Percentiles rank a stretch among this genome's conserved stretches.
phyloP scores from a whole-genome alignment of 495 filamentous ascomycete species.

The Choiromyces venosus region DNA sequence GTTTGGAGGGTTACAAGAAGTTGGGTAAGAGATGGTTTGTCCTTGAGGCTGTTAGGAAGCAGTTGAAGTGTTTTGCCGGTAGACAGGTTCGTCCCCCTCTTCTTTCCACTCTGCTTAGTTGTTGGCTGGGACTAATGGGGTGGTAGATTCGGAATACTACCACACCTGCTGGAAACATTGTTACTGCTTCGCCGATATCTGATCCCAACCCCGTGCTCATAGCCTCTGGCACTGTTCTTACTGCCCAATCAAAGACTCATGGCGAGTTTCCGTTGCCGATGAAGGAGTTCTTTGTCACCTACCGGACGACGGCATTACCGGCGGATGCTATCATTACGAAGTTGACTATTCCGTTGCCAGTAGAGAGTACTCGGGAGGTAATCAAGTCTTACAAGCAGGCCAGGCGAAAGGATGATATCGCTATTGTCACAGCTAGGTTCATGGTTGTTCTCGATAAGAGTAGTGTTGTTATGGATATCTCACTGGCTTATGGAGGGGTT shows the following conservation, averaged over 20 bases:
- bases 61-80: constrained; percentile 46
- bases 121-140: neutral
- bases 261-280: constrained; percentile 41
- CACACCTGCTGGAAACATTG: constrained; percentile 46
- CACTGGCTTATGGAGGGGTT: constrained; percentile 73
- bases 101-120: neutral
- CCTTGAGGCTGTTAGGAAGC: constrained; percentile 45
- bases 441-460: constrained; percentile 59
- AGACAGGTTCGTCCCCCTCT: constrained; percentile 35
- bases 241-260: constrained; percentile 33
- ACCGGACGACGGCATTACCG: constrained; percentile 44
- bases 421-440: constrained; percentile 82
- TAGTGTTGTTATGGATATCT: constrained; percentile 58
- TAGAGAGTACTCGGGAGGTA: constrained; percentile 53
- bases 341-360: constrained; percentile 47
- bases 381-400: constrained; percentile 86
- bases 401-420: constrained; percentile 94
- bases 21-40: constrained; percentile 42
- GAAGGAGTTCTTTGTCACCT: constrained; percentile 43
- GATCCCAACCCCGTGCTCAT: constrained; percentile 46
- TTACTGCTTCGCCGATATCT: constrained; percentile 46
- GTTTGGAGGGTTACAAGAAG: constrained; percentile 43
- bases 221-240: constrained; percentile 42
- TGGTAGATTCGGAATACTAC: constrained; percentile 45
- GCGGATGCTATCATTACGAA: constrained; percentile 47